A percentile compares a stretch with the other conserved stretches of the same genome.
phyloP scores from a whole-genome alignment of 2,329 filamentous ascomycete species.

The Colletotrichum melonis region DNA sequence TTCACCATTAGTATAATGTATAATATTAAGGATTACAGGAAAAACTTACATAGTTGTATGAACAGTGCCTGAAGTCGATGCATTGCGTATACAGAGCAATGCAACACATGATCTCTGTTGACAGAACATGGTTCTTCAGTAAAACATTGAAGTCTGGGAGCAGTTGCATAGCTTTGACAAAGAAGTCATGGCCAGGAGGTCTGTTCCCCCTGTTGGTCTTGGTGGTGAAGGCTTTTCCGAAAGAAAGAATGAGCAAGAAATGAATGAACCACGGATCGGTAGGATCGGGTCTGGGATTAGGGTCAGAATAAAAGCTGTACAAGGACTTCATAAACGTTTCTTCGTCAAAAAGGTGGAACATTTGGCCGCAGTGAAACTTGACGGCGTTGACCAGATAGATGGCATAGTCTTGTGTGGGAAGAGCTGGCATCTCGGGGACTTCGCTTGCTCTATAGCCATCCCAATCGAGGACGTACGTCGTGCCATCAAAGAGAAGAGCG shows the following conservation, averaged over 20 bases:
- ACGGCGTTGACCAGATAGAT: conserved; percentile 66
- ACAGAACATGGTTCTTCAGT: conserved; percentile 54
- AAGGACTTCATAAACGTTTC: conserved; percentile 56
- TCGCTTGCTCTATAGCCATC: conserved; percentile 46
- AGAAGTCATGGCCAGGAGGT: conserved; percentile 60
- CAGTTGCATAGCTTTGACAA: conserved; percentile 55
- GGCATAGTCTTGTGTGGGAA: conserved; percentile 57
- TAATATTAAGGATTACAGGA: too few relatives aligned
- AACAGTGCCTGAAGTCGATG: conserved; percentile 57
- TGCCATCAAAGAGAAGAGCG: conserved; percentile 61
- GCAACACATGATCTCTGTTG: conserved; percentile 62
- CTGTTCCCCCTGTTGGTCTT: conserved; percentile 47
- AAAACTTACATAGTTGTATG: conserved; percentile 55
- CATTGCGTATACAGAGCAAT: conserved; percentile 64
- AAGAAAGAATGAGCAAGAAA: conserved; percentile 63
- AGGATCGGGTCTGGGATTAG: conserved; percentile 29
- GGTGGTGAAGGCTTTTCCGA: conserved; percentile 64
- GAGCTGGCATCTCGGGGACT: conserved; percentile 30
- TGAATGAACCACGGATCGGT: conserved; percentile 62
- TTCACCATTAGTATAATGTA: too few relatives aligned
- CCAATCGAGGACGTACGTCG: conserved; percentile 64
- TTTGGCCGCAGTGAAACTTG: conserved; percentile 65
- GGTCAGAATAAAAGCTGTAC: conserved; percentile 43
- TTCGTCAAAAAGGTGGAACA: conserved; percentile 67
- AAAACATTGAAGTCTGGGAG: conserved; percentile 55